These are phyloP conservation scores for Fraxinus nigra DNA, from an alignment of 305 asterid species.

Conservation along the genomic window DNA sequence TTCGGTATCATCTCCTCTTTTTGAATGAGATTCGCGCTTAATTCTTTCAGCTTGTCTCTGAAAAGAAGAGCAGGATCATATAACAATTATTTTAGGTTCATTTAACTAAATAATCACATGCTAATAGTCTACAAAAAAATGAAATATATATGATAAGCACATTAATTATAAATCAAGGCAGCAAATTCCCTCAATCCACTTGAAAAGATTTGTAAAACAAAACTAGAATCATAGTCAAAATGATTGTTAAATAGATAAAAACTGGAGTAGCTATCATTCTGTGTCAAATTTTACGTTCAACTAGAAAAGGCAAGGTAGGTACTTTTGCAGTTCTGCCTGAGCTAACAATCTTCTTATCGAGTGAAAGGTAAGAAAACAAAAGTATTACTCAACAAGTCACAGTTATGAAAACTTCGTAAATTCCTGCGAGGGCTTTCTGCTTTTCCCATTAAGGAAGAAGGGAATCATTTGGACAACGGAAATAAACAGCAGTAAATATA, in stretches of 20 bases:
- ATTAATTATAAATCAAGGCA: not conserved
- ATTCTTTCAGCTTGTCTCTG: constrained; percentile 95
- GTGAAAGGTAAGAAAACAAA: not conserved
- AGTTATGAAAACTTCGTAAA: not conserved
- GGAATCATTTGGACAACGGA: not conserved
- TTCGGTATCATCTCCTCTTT: constrained; percentile 82
- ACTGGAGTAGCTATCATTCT: not conserved
- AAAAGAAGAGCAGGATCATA: constrained; percentile 18
- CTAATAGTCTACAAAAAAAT: constrained; percentile 8
- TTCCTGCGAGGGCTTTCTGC: constrained; percentile 1
- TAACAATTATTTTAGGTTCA: constrained; percentile 5
- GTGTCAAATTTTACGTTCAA: constrained; percentile 9
- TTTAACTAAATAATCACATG: not conserved
- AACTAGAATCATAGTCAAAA: not conserved
- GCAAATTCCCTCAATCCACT: constrained; percentile 14
- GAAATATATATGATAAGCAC: constrained; percentile 1
- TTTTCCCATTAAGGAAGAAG: not conserved
- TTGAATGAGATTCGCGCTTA: constrained; percentile 74
- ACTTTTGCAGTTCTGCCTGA: not conserved
- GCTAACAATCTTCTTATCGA: not conserved
- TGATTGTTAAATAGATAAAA: not conserved
- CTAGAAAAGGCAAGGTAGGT: not conserved
- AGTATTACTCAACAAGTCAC: not conserved
- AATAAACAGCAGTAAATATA: not conserved
- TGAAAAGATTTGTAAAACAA: constrained; percentile 5